These are phyloP conservation scores for Sporobolomyces pararoseus DNA, from an alignment of 768 basidiomycete genomes.

Conservation along the genomic window DNA sequence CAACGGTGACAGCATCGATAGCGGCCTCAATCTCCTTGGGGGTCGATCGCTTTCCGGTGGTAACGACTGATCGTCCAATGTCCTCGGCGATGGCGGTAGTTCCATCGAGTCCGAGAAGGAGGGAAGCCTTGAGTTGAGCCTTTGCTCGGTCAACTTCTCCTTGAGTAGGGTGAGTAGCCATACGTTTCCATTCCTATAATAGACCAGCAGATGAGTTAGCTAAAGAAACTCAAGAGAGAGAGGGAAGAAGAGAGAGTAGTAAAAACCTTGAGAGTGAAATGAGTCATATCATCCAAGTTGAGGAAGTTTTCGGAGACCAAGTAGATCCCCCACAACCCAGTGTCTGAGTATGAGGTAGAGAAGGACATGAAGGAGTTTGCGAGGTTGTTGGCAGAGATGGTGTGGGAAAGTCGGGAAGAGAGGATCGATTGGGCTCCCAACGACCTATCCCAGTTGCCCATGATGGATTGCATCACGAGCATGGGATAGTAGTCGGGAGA, in stretches of 20 bases:
- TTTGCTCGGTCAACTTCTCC: conserved; percentile 68
- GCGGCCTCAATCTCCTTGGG: conserved; percentile 91
- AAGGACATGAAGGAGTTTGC: conserved; percentile 99
- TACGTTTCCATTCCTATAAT: conserved; percentile 57
- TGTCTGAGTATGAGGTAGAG: conserved; percentile 97
- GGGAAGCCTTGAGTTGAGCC: conserved; percentile 92
- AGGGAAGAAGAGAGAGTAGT: background rate
- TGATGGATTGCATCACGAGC: conserved; percentile 95
- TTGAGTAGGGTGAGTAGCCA: conserved; percentile 78
- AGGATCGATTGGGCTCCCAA: conserved; percentile 84
- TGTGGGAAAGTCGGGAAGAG: conserved; percentile 84
- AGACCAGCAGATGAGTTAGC: background rate
- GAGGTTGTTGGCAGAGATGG: conserved; percentile 86
- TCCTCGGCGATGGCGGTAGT: conserved; percentile 96
- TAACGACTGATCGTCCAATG: conserved; percentile 95
- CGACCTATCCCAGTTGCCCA: conserved; percentile 99
- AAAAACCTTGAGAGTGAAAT: conserved; percentile 72
- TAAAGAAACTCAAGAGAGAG: conserved; percentile 60
- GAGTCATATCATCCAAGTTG: conserved; percentile 87
- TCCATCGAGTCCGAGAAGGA: conserved; percentile 88
- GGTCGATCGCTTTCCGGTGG: conserved; percentile 80
- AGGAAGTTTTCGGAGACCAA: conserved; percentile 67
- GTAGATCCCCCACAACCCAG: conserved; percentile 98
- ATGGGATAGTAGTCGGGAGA: conserved; percentile 99
- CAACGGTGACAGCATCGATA: conserved; percentile 78